Conservation (phyloP, 306 rosid genomes). For the Pueraria montana region DNA sequence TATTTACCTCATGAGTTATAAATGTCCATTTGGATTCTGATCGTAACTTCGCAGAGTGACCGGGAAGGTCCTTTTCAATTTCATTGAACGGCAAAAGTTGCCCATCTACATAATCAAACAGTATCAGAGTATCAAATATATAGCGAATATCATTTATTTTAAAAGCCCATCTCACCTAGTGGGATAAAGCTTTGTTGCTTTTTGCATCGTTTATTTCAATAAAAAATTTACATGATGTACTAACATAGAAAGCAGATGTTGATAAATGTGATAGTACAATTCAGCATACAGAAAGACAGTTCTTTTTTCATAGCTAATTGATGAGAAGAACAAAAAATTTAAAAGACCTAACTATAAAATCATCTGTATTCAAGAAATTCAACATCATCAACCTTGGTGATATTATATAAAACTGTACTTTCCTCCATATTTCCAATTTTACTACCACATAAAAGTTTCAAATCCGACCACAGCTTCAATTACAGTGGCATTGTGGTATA, state of each 20-base stretch:
- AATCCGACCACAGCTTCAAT: constrained; percentile 6
- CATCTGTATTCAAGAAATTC: constrained; percentile 1
- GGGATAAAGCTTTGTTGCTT: too few relatives aligned
- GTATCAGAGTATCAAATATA: constrained; percentile 11
- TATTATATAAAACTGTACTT: neutral
- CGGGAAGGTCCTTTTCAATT: constrained; percentile 75
- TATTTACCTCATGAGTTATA: constrained; percentile 77
- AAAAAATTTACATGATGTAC: neutral
- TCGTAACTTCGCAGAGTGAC: constrained; percentile 59
- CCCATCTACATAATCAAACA: constrained; percentile 67
- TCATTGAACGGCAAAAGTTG: constrained; percentile 66
- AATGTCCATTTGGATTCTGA: constrained; percentile 92
- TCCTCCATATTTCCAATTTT: constrained; percentile 12
- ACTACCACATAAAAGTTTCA: neutral
- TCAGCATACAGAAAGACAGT: constrained; percentile 28
- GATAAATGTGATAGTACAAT: neutral
- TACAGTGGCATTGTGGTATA: neutral
- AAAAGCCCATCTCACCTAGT: too few relatives aligned
- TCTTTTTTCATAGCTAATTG: neutral
- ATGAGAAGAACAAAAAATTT: neutral
- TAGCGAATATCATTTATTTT: neutral
- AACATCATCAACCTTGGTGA: neutral
- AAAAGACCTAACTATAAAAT: constrained; percentile 4
- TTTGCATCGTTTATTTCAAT: too few relatives aligned
- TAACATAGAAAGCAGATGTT: neutral